Base-by-base conservation (phyloP, 768 basidiomycete genomes). In the Mycena amicta region DNA sequence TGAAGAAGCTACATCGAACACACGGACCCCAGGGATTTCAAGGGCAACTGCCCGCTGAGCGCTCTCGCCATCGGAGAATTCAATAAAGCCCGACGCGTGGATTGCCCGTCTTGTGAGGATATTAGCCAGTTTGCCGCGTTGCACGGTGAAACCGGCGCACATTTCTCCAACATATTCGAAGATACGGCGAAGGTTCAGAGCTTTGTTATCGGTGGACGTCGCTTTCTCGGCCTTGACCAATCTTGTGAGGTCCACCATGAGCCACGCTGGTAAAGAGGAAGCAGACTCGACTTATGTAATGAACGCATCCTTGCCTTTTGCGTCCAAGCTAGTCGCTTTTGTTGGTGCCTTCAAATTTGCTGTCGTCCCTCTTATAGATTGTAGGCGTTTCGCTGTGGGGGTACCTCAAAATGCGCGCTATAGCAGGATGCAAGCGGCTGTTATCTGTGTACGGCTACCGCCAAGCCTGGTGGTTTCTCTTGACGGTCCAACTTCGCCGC, bases 211-310 rank as follows among this genome's bases (percentile, higher is more conserved):
- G 20, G 8, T 45, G 2, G 52, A 30, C 29, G 56, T 55, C 45
- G 50, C 27, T 26, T 68, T 66, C 56, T 69, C 68, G 22, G 69
- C 68, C 31, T 72, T 71, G 50, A 72, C 62, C 46, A 72, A 62
- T 31, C 59, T 64, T 50, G 54, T 64, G 55, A 70, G 57, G 28
- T 58, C 59, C 53, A 66, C 64, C 68, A 73, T 71, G n/a, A 50
- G 39, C 31, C 46, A 27, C 18, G 37, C 40, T 47, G 40, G 22
- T 13, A 30, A 27, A 20, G 26, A 30, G 49, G 26, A 50, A 50
- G 5, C 16, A 46, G 20, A 30, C 23, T 11, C 23, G 16, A 30
- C 22, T 5, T 50, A 46, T 37, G 13, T n/a, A n/a, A 13, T 45
- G 15, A 23, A 5, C 22, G 20, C 13, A n/a, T 8, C 43, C 20